Base-by-base conservation (phyloP, 106 monocot species). In the Agapanthus africanus region DNA sequence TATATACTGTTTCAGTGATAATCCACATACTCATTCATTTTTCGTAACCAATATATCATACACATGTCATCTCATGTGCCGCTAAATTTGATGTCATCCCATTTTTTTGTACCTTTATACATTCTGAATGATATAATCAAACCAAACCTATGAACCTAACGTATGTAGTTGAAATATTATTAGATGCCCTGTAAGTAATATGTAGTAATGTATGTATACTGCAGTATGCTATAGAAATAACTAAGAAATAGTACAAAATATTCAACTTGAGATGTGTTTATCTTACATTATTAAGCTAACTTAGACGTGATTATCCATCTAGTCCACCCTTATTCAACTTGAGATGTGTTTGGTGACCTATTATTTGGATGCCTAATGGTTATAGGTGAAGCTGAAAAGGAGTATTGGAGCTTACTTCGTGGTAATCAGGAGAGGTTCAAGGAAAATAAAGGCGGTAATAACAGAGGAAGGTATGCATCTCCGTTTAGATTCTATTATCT, bases 361-460 rank as follows among this genome's bases (percentile, higher is more conserved):
- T 46, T 44, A 15, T 44, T 7, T 67, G 15, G 19, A 36, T 30
- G 15, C 30, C n/a, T n/a, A n/a, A 49, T 40, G 14, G 27, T 30
- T 66, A 28, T 61, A 87, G 87, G 87, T 67, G 87, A 87, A 15
- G 78, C 79, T 19, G 87, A 87, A 70, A 79, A 70, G 69, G 75
- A 83, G n/a, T 87, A 87, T 57, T 87, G 87, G 87, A 77, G 66
- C 54, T 50, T 54, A 33, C 54, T 87, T 26, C 82, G 56, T 68
- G 69, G 26, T 69, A 70, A 34, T 13, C 31, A 34, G 77, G 52
- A 61, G 76, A 70, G 21, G 69, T 4, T 25, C 31, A 65, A 40
- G 25, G 39, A 65, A 25, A 25, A 23, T 37, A 65, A 26, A 40
- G 64, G 64, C 64, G 31, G 10, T 57, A 65, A 65, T 21, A 31